Evolutionary conservation across 495 filamentous ascomycete genomes (phyloP).

Genomic region (Neurospora sp.): DNA sequence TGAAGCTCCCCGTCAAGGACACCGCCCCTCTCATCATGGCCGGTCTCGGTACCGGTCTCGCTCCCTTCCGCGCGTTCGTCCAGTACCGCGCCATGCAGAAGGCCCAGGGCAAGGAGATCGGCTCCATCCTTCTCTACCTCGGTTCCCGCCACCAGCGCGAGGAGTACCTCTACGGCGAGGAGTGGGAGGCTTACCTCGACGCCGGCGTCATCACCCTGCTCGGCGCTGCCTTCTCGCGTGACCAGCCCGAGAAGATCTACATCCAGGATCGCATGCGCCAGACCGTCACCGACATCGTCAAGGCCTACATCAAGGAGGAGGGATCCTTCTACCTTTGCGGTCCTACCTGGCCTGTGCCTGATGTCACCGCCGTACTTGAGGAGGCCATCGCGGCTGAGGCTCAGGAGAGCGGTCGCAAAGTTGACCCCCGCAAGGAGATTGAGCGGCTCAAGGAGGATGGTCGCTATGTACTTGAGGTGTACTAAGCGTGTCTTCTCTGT

Average conservation of each 20-base stretch:
- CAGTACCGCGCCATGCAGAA: slow-evolving; percentile 98
- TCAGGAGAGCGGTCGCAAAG: slow-evolving; percentile 60
- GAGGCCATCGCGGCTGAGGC: slow-evolving; percentile 81
- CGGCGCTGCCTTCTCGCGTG: slow-evolving; percentile 88
- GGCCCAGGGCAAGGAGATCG: slow-evolving; percentile 87
- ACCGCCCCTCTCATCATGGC: slow-evolving; percentile 96
- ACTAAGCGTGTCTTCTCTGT: slow-evolving; percentile 39
- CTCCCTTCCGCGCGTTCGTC: slow-evolving; percentile 95
- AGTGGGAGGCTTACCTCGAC: slow-evolving; percentile 97
- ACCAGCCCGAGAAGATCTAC: slow-evolving; percentile 97
- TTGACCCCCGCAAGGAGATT: slow-evolving; percentile 86
- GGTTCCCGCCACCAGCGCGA: slow-evolving; percentile 94
- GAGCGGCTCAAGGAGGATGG: slow-evolving; percentile 90
- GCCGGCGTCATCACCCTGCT: slow-evolving; percentile 92
- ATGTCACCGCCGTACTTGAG: slow-evolving; percentile 86
- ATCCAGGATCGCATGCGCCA: slow-evolving; percentile 98
- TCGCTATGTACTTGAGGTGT: slow-evolving; percentile 93
- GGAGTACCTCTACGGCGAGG: slow-evolving; percentile 97
- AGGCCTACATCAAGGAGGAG: slow-evolving; percentile 81
- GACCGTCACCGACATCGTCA: slow-evolving; percentile 70
- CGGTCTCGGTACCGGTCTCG: slow-evolving; percentile 93
- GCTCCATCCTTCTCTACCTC: slow-evolving; percentile 89
- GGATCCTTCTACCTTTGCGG: slow-evolving; percentile 95
- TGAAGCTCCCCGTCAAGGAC: slow-evolving; percentile 84
- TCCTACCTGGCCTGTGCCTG: slow-evolving; percentile 98